Evolutionary conservation across 345 rosid species (phyloP), one percentile per base, ranked within the genome.

Genomic region (Limnanthes douglasii): DNA sequence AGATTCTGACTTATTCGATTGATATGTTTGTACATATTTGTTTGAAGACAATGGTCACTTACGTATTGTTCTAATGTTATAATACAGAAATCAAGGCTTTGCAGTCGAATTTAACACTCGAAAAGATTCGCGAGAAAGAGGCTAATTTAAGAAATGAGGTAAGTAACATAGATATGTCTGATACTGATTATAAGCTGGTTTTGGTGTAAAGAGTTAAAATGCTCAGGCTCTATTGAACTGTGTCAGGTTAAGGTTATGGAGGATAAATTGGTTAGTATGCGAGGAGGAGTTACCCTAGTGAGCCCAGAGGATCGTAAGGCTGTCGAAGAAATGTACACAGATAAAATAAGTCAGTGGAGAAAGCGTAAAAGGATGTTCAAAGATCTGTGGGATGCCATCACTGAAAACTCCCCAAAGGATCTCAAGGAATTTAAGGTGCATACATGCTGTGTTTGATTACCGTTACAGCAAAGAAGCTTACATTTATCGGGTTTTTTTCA

Each of bases 311-410:
- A 78, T 39, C 59, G 70, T 41, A 72, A 67, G 47, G 71, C 67
- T 11, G 61, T 84, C 31, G 69, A 73, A 35, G 69, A 64, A 3
- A 54, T 66, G 58, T 84, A 45, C 50, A 45, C 69, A 0, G 88
- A 70, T 30, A 78, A 70, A 48, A 34, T 78, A 10, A 78, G 53
- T 21, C 94, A 78, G 24, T 90, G 94, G 96, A 59, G 93, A 57
- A 80, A 50, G 63, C 93, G 94, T 37, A 90, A 73, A 57, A 73
- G 96, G 62, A 90, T 85, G 82, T 81, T 85, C 65, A 81, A 62
- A 64, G 94, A 90, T 43, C 46, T 90, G 19, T 85, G 93, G 96
- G 96, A 85, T 66, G 53, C 83, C 27, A 69, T 80, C 26, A 78
- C 94, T 6, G 96, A 90, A 60, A 85, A 75, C 62, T 75, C 66